Evolutionary conservation across 169 alveolate genomes (phyloP).

Genomic region (Perkinsus marinus): DNA sequence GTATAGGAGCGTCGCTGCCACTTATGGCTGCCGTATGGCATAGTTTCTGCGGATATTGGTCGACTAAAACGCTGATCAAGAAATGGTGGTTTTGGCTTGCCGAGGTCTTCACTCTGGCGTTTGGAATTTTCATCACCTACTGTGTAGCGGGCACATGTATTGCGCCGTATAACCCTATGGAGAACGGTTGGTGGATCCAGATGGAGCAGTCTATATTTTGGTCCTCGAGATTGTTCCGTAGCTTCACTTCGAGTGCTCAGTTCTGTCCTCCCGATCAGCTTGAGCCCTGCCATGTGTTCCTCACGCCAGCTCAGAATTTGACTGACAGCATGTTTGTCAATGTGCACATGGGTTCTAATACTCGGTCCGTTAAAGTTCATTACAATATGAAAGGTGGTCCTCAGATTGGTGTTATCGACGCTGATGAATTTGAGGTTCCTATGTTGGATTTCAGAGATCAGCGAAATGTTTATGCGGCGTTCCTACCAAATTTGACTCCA

Average conservation of each 20-base stretch:
- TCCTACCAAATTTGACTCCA: background rate
- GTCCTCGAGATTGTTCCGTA: background rate
- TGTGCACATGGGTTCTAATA: background rate
- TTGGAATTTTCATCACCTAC: background rate
- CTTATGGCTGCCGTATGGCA: background rate
- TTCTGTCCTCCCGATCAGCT: background rate
- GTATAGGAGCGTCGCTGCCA: background rate
- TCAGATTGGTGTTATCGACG: background rate
- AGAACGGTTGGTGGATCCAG: background rate
- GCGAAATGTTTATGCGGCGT: background rate
- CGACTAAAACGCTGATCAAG: background rate
- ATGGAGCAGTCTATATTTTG: background rate
- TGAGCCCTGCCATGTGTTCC: background rate
- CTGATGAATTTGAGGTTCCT: background rate
- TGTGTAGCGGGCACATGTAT: background rate
- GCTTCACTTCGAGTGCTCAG: background rate
- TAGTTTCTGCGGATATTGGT: background rate
- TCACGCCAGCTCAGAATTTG: background rate
- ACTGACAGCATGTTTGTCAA: background rate
- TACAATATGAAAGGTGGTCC: background rate
- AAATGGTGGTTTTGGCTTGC: background rate
- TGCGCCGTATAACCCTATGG: background rate
- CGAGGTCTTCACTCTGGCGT: background rate
- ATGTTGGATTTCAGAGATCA: background rate
- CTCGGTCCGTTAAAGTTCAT: background rate